phyloP scores from a whole-genome alignment of 371 early-diverging fungal species.

The Phascolomyces articulosus region DNA sequence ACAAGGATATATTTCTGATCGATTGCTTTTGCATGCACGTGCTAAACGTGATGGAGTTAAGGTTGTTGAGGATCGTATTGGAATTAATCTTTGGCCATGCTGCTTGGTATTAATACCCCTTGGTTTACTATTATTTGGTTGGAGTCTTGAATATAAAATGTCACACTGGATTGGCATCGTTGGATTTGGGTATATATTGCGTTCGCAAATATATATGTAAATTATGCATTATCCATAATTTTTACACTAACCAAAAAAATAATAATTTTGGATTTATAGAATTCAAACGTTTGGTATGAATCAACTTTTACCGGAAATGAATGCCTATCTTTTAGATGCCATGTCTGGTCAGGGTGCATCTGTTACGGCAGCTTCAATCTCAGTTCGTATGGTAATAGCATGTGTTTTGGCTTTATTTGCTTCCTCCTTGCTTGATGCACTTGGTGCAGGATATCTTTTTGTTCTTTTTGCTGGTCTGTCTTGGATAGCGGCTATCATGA shows the following conservation, averaged over 20 bases:
- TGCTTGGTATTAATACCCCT: slow-evolving; percentile 39
- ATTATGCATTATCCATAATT: too few species aligned
- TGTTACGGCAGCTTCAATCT: slow-evolving; percentile 44
- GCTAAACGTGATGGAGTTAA: slow-evolving; percentile 19
- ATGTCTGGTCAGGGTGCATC: slow-evolving; percentile 47
- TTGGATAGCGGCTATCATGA: slow-evolving; percentile 9
- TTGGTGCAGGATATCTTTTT: slow-evolving; percentile 26
- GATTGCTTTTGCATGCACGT: slow-evolving; percentile 23
- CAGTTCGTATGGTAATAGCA: slow-evolving; percentile 42
- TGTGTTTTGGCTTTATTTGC: slow-evolving; percentile 34
- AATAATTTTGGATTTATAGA: too few species aligned
- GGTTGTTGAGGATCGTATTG: slow-evolving; percentile 27
- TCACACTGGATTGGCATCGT: slow-evolving; percentile 38
- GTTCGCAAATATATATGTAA: too few species aligned
- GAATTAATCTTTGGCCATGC: slow-evolving; percentile 27
- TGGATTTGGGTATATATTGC: slow-evolving; percentile 24
- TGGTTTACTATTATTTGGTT: slow-evolving; percentile 49
- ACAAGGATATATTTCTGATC: slow-evolving; percentile 23
- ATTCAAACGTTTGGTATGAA: slow-evolving; percentile 35
- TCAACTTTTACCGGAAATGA: slow-evolving; percentile 26
- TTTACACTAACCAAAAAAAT: too few species aligned
- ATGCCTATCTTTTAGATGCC: slow-evolving; percentile 48
- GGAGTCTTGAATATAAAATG: slow-evolving; percentile 35
- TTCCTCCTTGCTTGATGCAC: slow-evolving; percentile 17
- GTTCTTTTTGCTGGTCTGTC: slow-evolving; percentile 21